Evolutionary conservation across 2,329 filamentous ascomycete species (phyloP).

Genomic region (Zalaria sp.): DNA sequence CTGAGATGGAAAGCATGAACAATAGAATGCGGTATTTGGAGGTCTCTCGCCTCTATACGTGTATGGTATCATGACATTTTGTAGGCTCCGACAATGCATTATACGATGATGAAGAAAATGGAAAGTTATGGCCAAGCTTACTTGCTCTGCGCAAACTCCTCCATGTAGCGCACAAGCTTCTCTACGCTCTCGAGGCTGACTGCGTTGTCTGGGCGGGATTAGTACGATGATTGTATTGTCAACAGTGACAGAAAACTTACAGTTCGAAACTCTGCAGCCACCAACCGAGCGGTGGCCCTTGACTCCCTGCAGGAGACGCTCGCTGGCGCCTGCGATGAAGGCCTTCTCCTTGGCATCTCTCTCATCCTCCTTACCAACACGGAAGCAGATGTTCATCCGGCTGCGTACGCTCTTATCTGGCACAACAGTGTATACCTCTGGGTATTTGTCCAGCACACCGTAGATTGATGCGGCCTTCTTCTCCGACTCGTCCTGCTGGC

Average conservation of each 20-base stretch:
- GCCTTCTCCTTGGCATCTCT: constrained; percentile 52
- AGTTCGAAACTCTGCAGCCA: constrained; percentile 76
- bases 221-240: not conserved
- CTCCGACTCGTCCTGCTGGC: constrained; percentile 59
- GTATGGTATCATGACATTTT: not conserved
- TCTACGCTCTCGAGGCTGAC: constrained; percentile 53
- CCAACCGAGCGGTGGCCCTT: constrained; percentile 83
- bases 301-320: constrained; percentile 57
- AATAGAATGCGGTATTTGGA: too few relatives aligned
- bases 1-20: not conserved
- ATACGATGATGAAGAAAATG: not conserved
- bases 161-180: constrained; percentile 52
- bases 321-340: constrained; percentile 62
- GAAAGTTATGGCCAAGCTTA: not conserved
- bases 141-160: constrained; percentile 35
- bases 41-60: too few relatives aligned
- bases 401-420: constrained; percentile 64
- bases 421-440: constrained; percentile 63
- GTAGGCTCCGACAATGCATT: not conserved
- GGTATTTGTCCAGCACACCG: constrained; percentile 56
- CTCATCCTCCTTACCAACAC: constrained; percentile 51
- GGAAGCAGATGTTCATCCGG: constrained; percentile 92
- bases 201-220: constrained; percentile 48
- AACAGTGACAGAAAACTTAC: constrained; percentile 18
- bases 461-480: constrained; percentile 71